A percentile compares a stretch with the other conserved stretches of the same genome.
phyloP scores from a whole-genome alignment of 805 yeast species.

The Yarrowia phangngaensis region DNA sequence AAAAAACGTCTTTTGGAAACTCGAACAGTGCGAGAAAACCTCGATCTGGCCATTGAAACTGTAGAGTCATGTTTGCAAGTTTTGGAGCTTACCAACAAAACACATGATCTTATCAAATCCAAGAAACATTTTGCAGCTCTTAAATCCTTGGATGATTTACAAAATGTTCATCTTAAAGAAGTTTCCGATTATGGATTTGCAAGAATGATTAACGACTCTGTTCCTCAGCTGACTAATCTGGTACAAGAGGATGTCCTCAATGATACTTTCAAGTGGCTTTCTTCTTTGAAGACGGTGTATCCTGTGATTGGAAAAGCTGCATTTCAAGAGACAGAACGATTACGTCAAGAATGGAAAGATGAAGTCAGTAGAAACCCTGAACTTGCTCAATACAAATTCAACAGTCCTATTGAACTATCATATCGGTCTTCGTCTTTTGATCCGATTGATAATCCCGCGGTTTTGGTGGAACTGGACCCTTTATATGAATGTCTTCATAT shows the following conservation, averaged over 20 bases:
- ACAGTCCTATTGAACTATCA: slow-evolving; percentile 80
- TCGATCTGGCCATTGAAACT: slow-evolving; percentile 66
- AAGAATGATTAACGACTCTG: slow-evolving; percentile 63
- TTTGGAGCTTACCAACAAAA: slow-evolving; percentile 78
- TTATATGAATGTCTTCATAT: slow-evolving; percentile 80
- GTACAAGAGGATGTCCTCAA: slow-evolving; percentile 68
- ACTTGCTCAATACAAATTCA: slow-evolving; percentile 60
- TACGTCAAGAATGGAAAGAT: slow-evolving; percentile 59
- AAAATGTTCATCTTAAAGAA: slow-evolving; percentile 62
- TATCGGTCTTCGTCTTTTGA: slow-evolving; percentile 55
- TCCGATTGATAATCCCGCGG: slow-evolving; percentile 47
- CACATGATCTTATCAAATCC: slow-evolving; percentile 71
- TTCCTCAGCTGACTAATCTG: slow-evolving; percentile 69
- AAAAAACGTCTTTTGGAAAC: slow-evolving; percentile 57
- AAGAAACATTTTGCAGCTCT: slow-evolving; percentile 81
- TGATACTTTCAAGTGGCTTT: slow-evolving; percentile 52
- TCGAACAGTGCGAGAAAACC: slow-evolving; percentile 61
- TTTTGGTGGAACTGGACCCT: slow-evolving; percentile 60
- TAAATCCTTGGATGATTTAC: slow-evolving; percentile 72
- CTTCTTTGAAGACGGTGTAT: slow-evolving; percentile 42
- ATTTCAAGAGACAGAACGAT: slow-evolving; percentile 50
- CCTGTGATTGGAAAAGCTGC: slow-evolving; percentile 55
- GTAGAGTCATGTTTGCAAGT: slow-evolving; percentile 74
- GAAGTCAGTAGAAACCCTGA: slow-evolving; percentile 46
- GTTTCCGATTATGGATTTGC: slow-evolving; percentile 69